Conservation (phyloP, 208 protist species). For the Polymyxa betae region DNA sequence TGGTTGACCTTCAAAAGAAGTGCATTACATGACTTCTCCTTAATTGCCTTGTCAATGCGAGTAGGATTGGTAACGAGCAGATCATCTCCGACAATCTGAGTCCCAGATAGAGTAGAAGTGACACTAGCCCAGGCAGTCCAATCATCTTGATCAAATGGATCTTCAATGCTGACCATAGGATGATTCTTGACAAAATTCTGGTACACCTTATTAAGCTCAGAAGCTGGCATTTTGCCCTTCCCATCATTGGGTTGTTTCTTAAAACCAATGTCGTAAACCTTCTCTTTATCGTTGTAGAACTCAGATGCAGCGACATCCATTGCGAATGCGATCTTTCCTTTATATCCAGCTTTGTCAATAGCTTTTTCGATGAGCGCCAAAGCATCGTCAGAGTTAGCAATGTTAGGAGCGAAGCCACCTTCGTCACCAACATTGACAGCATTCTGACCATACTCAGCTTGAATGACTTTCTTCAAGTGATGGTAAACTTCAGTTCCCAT, state of each 20-base stretch:
- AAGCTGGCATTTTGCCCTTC: slow-evolving; percentile 40
- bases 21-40: slow-evolving; percentile 89
- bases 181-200: slow-evolving; percentile 53
- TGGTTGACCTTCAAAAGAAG: slow-evolving; percentile 98
- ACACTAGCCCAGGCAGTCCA: slow-evolving; percentile 62
- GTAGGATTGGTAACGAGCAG: slow-evolving; percentile 95
- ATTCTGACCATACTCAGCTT: slow-evolving; percentile 91
- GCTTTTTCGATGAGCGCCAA: slow-evolving; percentile 92
- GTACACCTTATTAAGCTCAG: slow-evolving; percentile 64
- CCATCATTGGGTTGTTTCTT: slow-evolving; percentile 78
- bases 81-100: slow-evolving; percentile 97
- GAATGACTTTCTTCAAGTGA: slow-evolving; percentile 92
- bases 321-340: slow-evolving; percentile 91
- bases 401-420: slow-evolving; percentile 86
- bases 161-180: slow-evolving; percentile 94
- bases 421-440: slow-evolving; percentile 94
- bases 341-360: slow-evolving; percentile 91
- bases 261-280: slow-evolving; percentile 96
- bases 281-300: slow-evolving; percentile 88
- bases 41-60: slow-evolving; percentile 87
- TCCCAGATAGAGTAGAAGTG: slow-evolving; percentile 31
- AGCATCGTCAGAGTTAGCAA: slow-evolving; percentile 91
- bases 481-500: slow-evolving; percentile 94
- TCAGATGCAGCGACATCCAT: slow-evolving; percentile 98
- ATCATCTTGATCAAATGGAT: slow-evolving; percentile 97